A percentile compares a stretch with the other conserved stretches of the same genome.
These are phyloP conservation scores for Silybum marianum DNA, from an alignment of 129 eudicot species.

Conservation along the genomic window DNA sequence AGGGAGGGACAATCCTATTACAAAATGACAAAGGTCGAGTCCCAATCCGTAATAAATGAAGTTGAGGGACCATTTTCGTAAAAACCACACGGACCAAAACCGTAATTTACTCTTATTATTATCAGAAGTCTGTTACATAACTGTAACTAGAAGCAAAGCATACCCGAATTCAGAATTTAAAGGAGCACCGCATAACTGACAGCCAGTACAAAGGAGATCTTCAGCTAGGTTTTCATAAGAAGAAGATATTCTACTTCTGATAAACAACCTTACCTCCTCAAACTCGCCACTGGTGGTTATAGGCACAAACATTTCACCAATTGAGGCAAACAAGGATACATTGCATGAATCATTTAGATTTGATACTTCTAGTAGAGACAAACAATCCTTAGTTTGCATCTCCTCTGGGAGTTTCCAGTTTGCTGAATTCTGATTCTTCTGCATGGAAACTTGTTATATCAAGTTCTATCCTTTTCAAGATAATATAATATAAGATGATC, in stretches of 20 bases:
- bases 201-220: conserved; percentile 79
- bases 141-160: background rate
- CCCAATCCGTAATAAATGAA: no score
- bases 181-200: conserved; percentile 74
- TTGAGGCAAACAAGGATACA: conserved; percentile 62
- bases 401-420: conserved; percentile 76
- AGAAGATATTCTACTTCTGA: conserved; percentile 54
- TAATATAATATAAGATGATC: background rate
- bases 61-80: no score
- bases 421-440: conserved; percentile 43
- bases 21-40: no score
- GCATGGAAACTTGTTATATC: conserved; percentile 16
- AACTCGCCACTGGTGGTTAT: conserved; percentile 52
- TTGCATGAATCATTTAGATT: conserved; percentile 46
- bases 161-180: conserved; percentile 64
- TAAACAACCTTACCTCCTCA: conserved; percentile 69
- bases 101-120: background rate
- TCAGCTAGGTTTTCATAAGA: conserved; percentile 46
- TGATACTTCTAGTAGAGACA: conserved; percentile 56
- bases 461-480: background rate
- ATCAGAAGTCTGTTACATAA: background rate
- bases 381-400: conserved; percentile 44
- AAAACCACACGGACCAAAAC: no score
- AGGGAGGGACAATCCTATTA: no score
- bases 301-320: conserved; percentile 81